Evolutionary conservation across 257 asterid species (phyloP).

Genomic region (Nyctanthes arbortristis): DNA sequence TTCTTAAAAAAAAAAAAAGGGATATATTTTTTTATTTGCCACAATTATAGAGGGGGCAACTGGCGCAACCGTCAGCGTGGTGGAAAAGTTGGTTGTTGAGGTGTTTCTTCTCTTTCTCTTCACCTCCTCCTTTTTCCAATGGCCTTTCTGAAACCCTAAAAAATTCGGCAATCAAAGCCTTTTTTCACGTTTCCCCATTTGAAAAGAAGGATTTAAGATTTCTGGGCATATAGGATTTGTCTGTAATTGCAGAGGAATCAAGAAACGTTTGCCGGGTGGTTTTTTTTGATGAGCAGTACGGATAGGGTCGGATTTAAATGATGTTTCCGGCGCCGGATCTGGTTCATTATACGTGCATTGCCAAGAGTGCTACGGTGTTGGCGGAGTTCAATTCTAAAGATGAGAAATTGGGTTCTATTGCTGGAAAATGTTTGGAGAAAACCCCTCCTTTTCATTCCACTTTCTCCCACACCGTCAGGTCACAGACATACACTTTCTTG

Average conservation of each 20-base stretch:
- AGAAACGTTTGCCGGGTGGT: not conserved
- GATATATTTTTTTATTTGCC: too few relatives aligned
- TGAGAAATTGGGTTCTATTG: slow-evolving; percentile 68
- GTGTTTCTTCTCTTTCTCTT: not conserved
- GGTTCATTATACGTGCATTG: slow-evolving; percentile 74
- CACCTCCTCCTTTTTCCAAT: slow-evolving; percentile 37
- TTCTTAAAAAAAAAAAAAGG: too few relatives aligned
- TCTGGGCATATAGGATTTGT: not conserved
- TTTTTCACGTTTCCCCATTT: not conserved
- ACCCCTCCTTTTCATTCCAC: slow-evolving; percentile 68
- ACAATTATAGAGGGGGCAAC: not conserved
- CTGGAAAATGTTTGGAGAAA: slow-evolving; percentile 66
- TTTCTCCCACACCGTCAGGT: slow-evolving; percentile 78
- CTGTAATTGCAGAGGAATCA: not conserved
- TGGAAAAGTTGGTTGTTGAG: not conserved
- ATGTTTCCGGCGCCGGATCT: slow-evolving; percentile 62
- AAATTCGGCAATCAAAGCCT: not conserved
- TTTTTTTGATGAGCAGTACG: slow-evolving; percentile 9
- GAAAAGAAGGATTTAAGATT: not conserved
- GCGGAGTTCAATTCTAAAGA: slow-evolving; percentile 83
- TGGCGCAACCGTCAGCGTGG: not conserved
- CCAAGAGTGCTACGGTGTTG: slow-evolving; percentile 54
- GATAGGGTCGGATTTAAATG: slow-evolving; percentile 19
- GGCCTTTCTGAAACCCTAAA: slow-evolving; percentile 35
- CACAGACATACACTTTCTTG: slow-evolving; percentile 62